Evolutionary conservation across 1,139 yeast genomes (phyloP), one percentile per base, ranked within the genome.

Genomic region (Maudiozyma humilis): DNA sequence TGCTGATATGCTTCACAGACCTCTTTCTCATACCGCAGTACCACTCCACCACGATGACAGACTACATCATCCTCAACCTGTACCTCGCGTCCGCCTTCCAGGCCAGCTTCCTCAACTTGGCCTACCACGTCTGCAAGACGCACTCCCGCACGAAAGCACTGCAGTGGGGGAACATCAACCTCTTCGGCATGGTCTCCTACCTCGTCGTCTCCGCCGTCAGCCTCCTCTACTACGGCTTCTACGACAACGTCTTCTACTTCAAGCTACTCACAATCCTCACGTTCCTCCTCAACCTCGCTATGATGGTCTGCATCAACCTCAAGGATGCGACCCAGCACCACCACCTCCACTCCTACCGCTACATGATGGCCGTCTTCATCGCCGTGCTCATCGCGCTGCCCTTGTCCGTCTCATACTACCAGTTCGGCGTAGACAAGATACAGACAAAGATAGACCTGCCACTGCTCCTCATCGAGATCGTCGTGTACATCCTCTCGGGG

Each of bases 401-500:
- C 70, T 85, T 2, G 42, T 72, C 1, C 6, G 69, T 67, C 2
- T 86, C 86, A 0, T 52, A 72, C 16, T 53, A 55, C 29, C 51
- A 64, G 20, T 75, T 67, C 51, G 79, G 81, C 19, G 44, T 58
- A 41, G 47, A 56, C 2, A 76, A 69, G 32, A 75, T 85, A 1
- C 56, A 63, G 36, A 60, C 62, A 17, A 65, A 89, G 42, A 68
- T 79, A 7, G 78, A 78, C 15, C 64, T 83, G 15, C 57, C 59
- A 4, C 84, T 79, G 75, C 67, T 88, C 18, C 54, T 77, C 1
- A 54, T 70, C 10, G 96, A 87, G 60, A 95, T 87, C 0, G 57
- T 72, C 1, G 73, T 82, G 44, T 88, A 88, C 63, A 79, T 86
- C 8, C 52, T 67, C 1, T 96, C 96, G 0, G 95, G 96, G 0